Percentiles rank a stretch among this genome's conserved stretches.
Conservation (phyloP, 2,329 filamentous ascomycete genomes). For the Ilyonectria robusta region DNA sequence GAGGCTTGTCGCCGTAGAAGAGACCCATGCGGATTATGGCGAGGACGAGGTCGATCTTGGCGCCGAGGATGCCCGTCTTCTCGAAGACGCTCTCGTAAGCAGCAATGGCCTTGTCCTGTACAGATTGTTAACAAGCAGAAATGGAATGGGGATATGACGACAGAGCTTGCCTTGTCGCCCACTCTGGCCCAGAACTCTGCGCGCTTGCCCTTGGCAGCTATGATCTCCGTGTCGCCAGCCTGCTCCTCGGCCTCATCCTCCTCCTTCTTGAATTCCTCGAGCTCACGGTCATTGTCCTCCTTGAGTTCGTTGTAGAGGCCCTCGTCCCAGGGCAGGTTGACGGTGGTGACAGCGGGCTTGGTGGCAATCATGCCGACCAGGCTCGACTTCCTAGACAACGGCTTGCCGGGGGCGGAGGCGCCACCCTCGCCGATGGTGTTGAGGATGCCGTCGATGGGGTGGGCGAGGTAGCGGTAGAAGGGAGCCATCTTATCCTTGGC, state of each 20-base stretch:
- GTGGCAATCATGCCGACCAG: constrained; percentile 82
- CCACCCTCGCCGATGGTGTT: constrained; percentile 79
- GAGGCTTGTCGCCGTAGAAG: constrained; percentile 93
- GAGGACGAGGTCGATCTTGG: constrained; percentile 96
- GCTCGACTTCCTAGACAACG: constrained; percentile 78
- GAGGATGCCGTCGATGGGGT: constrained; percentile 85
- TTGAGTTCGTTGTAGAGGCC: constrained; percentile 83
- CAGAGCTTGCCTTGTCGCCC: constrained; percentile 84
- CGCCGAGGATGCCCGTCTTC: constrained; percentile 96
- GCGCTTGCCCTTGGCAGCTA: constrained; percentile 92
- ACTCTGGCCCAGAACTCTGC: constrained; percentile 97
- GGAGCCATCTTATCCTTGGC: constrained; percentile 88
- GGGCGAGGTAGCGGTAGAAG: constrained; percentile 86
- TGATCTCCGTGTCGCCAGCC: constrained; percentile 95
- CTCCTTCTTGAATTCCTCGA: constrained; percentile 84
- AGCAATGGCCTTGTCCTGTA: constrained; percentile 91
- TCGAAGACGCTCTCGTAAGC: constrained; percentile 95
- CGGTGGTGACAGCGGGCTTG: constrained; percentile 73
- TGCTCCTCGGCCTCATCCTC: constrained; percentile 96
- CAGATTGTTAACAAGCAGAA: constrained; percentile 32
- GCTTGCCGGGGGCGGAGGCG: constrained; percentile 66
- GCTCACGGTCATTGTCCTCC: constrained; percentile 83
- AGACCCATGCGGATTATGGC: constrained; percentile 96
- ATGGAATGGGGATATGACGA: not conserved
- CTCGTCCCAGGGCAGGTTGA: constrained; percentile 92